Conservation (phyloP, 345 rosid species). For the Gossypium australe region DNA sequence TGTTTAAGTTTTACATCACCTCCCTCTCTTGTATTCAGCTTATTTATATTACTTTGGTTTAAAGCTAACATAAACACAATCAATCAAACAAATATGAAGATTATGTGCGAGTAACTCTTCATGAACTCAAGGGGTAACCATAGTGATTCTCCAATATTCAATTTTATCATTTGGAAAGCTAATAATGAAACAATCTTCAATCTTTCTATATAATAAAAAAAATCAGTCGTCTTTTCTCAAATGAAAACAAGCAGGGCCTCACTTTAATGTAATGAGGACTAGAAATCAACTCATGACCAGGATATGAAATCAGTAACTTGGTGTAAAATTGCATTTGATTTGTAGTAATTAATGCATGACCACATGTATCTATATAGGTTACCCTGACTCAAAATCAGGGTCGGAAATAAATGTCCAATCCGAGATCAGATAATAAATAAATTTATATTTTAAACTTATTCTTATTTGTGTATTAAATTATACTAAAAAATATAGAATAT, state of each 20-base stretch:
- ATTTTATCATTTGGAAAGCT: too few relatives aligned
- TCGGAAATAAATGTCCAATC: too few relatives aligned
- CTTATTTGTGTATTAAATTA: too few relatives aligned
- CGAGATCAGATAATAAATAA: too few relatives aligned
- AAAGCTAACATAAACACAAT: background rate
- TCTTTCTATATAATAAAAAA: background rate
- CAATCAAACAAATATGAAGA: background rate
- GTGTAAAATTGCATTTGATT: too few relatives aligned
- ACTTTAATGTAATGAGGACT: background rate
- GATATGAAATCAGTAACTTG: background rate
- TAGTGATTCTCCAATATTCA: too few relatives aligned
- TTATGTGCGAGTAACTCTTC: background rate
- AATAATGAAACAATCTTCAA: background rate
- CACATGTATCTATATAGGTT: too few relatives aligned
- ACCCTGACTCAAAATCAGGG: too few relatives aligned
- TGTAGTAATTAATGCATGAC: background rate
- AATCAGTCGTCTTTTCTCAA: background rate
- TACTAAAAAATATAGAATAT: too few relatives aligned
- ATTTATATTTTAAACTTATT: too few relatives aligned
- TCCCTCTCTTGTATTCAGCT: background rate
- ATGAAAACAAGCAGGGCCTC: background rate
- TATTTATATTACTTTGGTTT: background rate
- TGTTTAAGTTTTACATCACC: background rate
- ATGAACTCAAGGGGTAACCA: background rate
- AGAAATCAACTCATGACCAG: background rate